Evolutionary conservation across 2,329 filamentous ascomycete genomes (phyloP), one percentile per base, ranked within the genome.

Genomic region (Dendryphion nanum): DNA sequence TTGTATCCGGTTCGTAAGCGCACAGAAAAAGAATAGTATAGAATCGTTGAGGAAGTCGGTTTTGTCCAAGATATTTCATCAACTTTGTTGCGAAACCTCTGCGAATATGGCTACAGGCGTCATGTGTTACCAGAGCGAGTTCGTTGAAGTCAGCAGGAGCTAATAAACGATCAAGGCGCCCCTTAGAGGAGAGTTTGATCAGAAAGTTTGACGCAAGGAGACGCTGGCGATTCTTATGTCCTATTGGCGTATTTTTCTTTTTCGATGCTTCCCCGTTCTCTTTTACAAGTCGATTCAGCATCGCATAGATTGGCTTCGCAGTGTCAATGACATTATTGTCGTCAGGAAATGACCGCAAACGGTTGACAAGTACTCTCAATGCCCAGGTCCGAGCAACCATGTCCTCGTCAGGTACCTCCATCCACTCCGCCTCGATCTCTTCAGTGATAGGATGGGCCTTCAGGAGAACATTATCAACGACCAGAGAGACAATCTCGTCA

Each of bases 21-120:
- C 89, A 85, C 30, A 97, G 71, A 70, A 96, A 97, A 5, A 95
- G 76, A 28, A 95, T 83, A 0, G 88, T 86, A 64, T 95, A 93
- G 74, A 94, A 98, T 7, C 91, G 82, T 10, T 77, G 72, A 1
- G 81, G 76, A 2, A 95, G 75, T 50, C 77, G 81, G 38, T 78
- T 78, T 37, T 85, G 79, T 7, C 86, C 85, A 4, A 97, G 78
- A 56, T 95, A 91, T 67, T 95, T 96, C 67, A 95, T 93, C 28
- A 98, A 72, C 53, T 90, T 89, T 55, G 83, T 81, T 37, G 93
- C 76, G 55, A 98, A 97, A 2, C 78, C 79, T 32, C 77, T 78
- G 21, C 93, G 84, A 18, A 97, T 89, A 47, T 84, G 77, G 2
- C 79, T 70, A 34, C 86, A 75, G 5, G 76, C 74, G 57, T 96